Evolutionary conservation across 2,329 filamentous ascomycete species (phyloP).

Genomic region (Sporothrix globosa): DNA sequence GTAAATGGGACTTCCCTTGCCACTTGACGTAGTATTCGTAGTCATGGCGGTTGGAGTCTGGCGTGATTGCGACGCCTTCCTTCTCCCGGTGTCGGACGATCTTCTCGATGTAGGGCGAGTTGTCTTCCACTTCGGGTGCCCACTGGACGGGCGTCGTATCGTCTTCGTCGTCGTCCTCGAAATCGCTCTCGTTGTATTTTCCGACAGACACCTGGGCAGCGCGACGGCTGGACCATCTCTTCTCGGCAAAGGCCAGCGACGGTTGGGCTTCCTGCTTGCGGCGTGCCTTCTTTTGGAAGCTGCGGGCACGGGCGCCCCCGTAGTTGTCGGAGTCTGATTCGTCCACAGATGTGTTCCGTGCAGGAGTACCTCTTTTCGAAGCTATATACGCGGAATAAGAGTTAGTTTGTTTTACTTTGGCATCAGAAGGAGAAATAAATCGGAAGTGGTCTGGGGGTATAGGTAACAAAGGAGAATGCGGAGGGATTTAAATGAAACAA

Average conservation of each 20-base stretch:
- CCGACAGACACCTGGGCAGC: conserved; percentile 71
- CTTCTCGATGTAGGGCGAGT: conserved; percentile 83
- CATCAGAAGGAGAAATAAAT: background rate
- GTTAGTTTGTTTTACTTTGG: conserved; percentile 19
- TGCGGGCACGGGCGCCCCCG: conserved; percentile 72
- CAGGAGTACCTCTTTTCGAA: conserved; percentile 63
- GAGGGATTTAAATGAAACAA: background rate
- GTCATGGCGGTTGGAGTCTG: conserved; percentile 67
- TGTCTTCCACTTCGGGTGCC: conserved; percentile 70
- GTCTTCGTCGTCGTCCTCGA: conserved; percentile 66
- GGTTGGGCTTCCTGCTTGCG: conserved; percentile 70
- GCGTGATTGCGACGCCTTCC: conserved; percentile 64
- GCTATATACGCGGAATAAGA: conserved; percentile 46
- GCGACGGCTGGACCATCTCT: conserved; percentile 87
- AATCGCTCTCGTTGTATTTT: conserved; percentile 68
- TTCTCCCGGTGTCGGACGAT: conserved; percentile 84
- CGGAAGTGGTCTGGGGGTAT: background rate
- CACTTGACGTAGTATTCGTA: conserved; percentile 96
- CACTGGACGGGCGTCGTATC: conserved; percentile 72
- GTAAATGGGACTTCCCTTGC: conserved; percentile 92
- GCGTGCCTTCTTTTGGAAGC: conserved; percentile 74
- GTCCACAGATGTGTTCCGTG: conserved; percentile 57
- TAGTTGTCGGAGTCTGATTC: conserved; percentile 77
- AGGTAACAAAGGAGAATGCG: background rate
- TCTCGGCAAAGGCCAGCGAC: conserved; percentile 71